Evolutionary conservation across 1,139 yeast species (phyloP).

Genomic region (Yamadazyma buinensis): DNA sequence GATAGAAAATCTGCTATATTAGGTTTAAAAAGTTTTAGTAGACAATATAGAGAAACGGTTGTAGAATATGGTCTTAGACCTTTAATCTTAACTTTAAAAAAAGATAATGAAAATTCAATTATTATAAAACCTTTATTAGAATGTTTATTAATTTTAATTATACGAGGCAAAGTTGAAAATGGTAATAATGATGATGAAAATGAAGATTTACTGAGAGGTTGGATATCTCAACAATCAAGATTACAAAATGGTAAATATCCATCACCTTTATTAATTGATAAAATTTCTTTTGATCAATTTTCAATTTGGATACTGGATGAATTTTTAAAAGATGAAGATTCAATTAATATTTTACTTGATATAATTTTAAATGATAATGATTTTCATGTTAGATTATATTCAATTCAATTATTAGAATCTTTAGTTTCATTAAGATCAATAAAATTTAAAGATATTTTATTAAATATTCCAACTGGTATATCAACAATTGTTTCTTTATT

Average conservation of each 20-base stretch:
- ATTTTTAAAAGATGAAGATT: conserved; percentile 64
- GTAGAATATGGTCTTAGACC: conserved; percentile 86
- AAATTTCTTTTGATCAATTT: conserved; percentile 70
- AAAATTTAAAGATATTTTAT: conserved; percentile 70
- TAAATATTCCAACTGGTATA: conserved; percentile 74
- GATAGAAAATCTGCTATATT: conserved; percentile 91
- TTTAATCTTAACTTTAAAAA: conserved; percentile 60
- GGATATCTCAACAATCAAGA: conserved; percentile 76
- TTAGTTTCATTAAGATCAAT: conserved; percentile 72
- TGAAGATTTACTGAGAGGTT: conserved; percentile 57
- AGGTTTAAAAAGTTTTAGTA: conserved; percentile 82
- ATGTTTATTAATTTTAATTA: conserved; percentile 76
- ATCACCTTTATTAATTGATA: conserved; percentile 66
- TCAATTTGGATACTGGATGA: conserved; percentile 96
- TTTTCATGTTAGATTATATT: conserved; percentile 74
- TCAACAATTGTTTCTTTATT: conserved; percentile 69
- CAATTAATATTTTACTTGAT: conserved; percentile 55
- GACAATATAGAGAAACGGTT: conserved; percentile 87
- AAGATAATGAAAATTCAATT: conserved; percentile 65
- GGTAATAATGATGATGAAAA: too few relatives aligned
- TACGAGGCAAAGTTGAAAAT: too few relatives aligned
- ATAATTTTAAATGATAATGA: conserved; percentile 51
- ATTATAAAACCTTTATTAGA: conserved; percentile 83
- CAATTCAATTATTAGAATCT: conserved; percentile 83
- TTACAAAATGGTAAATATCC: conserved; percentile 79